These are phyloP conservation scores for Botrytis medusae DNA, from an alignment of 2,329 filamentous ascomycete species.

Conservation along the genomic window DNA sequence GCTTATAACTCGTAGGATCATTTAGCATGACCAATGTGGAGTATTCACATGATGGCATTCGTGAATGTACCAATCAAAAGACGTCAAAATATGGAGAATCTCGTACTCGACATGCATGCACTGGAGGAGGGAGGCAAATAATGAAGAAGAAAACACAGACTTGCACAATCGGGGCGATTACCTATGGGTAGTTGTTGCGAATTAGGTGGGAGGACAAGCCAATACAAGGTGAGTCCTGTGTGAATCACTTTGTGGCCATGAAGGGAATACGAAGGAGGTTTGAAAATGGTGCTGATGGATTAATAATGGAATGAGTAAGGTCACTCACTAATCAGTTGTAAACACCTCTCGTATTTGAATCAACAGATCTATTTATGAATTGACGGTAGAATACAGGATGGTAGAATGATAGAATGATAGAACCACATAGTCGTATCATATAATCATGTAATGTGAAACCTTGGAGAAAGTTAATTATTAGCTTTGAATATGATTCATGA, in stretches of 20 bases:
- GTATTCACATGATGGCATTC: background rate
- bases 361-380: background rate
- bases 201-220: background rate
- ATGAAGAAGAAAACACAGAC: background rate
- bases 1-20: background rate
- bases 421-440: no score
- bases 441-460: background rate
- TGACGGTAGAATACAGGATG: background rate
- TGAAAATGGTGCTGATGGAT: background rate
- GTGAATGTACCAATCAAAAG: background rate
- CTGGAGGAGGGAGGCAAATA: background rate
- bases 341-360: background rate
- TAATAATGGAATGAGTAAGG: background rate
- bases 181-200: background rate
- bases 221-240: background rate
- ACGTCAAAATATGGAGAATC: background rate
- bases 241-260: background rate
- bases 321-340: no score
- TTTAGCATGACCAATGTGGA: background rate
- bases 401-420: no score
- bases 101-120: slow-evolving; percentile 1
- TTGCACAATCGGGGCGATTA: background rate
- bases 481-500: background rate
- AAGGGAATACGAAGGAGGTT: background rate
- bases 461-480: background rate